Percentiles rank a stretch among this genome's conserved stretches.
These are phyloP conservation scores for Cordyceps pruinosa DNA, from an alignment of 2,329 filamentous ascomycete species.

Conservation along the genomic window DNA sequence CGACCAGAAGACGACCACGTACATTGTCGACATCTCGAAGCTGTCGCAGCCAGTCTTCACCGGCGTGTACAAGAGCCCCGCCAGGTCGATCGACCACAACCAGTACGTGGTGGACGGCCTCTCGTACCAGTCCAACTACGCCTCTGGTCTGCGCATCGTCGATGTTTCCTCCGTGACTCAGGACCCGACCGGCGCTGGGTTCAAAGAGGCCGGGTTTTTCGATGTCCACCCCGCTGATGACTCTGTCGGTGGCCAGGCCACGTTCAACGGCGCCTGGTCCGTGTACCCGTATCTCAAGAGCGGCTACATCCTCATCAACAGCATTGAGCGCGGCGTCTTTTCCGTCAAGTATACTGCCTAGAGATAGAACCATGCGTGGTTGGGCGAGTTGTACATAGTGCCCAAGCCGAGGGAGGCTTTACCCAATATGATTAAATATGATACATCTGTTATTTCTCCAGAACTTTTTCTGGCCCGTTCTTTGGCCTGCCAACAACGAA, in stretches of 20 bases:
- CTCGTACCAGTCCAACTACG: constrained; percentile 45
- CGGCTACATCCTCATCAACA: constrained; percentile 44
- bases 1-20: constrained; percentile 41
- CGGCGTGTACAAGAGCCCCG: constrained; percentile 34
- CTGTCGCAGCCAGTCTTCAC: constrained; percentile 37
- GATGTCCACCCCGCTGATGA: constrained; percentile 47
- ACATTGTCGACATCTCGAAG: constrained; percentile 42
- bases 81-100: constrained; percentile 41
- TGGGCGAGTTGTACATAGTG: neutral
- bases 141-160: constrained; percentile 38
- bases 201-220: constrained; percentile 43
- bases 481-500: neutral
- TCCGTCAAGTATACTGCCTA: constrained; percentile 32
- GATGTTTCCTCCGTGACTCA: constrained; percentile 29
- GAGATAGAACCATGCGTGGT: neutral
- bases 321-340: constrained; percentile 44
- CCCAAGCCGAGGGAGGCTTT: no score
- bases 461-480: neutral
- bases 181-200: constrained; percentile 37
- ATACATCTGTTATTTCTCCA: neutral
- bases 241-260: constrained; percentile 28
- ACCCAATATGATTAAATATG: neutral
- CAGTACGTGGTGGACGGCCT: constrained; percentile 39
- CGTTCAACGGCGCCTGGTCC: constrained; percentile 40
- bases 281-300: constrained; percentile 42